phyloP scores from a whole-genome alignment of 1,284 basidiomycete species.

The Inonotus hispidus region DNA sequence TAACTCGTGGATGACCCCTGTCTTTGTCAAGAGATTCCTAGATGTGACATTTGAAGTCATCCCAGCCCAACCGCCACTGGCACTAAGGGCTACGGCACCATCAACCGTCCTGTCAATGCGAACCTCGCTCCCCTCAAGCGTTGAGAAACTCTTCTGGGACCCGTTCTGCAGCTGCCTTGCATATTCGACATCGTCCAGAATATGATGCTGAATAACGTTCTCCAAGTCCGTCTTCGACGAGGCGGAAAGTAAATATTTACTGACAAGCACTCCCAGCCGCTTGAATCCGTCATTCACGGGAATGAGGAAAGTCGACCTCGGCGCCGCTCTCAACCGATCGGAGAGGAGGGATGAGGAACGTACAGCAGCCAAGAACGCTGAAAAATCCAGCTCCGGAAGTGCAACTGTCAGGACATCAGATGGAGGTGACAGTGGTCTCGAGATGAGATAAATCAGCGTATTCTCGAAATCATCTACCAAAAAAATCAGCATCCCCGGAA shows the following conservation, averaged over 20 bases:
- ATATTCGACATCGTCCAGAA: conserved; percentile 77
- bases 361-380: conserved; percentile 85
- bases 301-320: conserved; percentile 79
- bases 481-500: conserved; percentile 18
- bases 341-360: conserved; percentile 74
- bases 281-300: conserved; percentile 88
- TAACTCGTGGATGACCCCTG: conserved; percentile 89
- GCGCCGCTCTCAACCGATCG: conserved; percentile 58
- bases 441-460: conserved; percentile 86
- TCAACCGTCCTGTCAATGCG: conserved; percentile 50
- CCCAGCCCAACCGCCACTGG: conserved; percentile 73
- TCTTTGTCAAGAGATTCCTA: conserved; percentile 73
- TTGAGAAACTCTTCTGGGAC: conserved; percentile 62
- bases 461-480: conserved; percentile 66
- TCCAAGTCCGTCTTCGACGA: conserved; percentile 75
- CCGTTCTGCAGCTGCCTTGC: conserved; percentile 54
- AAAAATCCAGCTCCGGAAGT: conserved; percentile 77
- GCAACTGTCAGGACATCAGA: conserved; percentile 78
- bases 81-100: conserved; percentile 45
- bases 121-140: conserved; percentile 70
- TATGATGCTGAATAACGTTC: conserved; percentile 82
- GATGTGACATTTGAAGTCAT: conserved; percentile 54
- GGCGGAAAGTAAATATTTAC: conserved; percentile 78
- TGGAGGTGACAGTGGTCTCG: conserved; percentile 79
- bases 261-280: conserved; percentile 78